A percentile compares a stretch with the other conserved stretches of the same genome.
Conservation (phyloP, 179 eudicot genomes). For the Carnegiea gigantea region DNA sequence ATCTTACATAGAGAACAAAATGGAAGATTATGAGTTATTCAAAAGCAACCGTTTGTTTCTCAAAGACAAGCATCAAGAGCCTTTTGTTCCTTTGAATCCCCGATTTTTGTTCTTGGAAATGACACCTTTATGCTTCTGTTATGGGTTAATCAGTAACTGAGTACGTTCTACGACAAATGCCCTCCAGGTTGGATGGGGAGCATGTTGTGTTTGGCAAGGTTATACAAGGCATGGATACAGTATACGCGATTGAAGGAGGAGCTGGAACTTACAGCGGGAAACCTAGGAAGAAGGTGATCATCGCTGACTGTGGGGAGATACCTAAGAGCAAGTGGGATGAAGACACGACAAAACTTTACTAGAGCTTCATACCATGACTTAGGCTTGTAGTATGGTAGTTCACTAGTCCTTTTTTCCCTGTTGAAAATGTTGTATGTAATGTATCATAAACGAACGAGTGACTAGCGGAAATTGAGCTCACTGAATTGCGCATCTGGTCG, state of each 20-base stretch:
- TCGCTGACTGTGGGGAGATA: conserved; percentile 87
- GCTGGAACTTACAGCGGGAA: conserved; percentile 97
- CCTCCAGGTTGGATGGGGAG: conserved; percentile 88
- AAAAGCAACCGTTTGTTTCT: too few species aligned
- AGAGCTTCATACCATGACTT: conserved; percentile 2
- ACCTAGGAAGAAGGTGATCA: conserved; percentile 90
- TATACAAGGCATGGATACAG: conserved; percentile 91
- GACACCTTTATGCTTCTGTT: background rate
- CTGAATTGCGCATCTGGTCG: conserved; percentile 7
- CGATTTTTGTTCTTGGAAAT: too few species aligned
- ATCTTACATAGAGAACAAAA: too few species aligned
- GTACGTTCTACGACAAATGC: background rate
- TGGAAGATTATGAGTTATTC: too few species aligned
- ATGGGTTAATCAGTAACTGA: background rate
- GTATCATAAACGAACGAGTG: background rate
- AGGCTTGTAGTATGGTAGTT: background rate
- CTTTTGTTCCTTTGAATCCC: too few species aligned
- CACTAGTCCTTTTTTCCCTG: background rate
- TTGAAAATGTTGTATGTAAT: conserved; percentile 14
- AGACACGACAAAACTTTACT: conserved; percentile 37
- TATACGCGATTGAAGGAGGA: conserved; percentile 91
- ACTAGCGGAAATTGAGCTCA: background rate
- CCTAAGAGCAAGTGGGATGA: conserved; percentile 86
- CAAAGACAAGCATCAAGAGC: too few species aligned
- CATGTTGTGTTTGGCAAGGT: conserved; percentile 96